Evolutionary conservation across 345 rosid genomes (phyloP).

Genomic region (Eucalyptus sp.): DNA sequence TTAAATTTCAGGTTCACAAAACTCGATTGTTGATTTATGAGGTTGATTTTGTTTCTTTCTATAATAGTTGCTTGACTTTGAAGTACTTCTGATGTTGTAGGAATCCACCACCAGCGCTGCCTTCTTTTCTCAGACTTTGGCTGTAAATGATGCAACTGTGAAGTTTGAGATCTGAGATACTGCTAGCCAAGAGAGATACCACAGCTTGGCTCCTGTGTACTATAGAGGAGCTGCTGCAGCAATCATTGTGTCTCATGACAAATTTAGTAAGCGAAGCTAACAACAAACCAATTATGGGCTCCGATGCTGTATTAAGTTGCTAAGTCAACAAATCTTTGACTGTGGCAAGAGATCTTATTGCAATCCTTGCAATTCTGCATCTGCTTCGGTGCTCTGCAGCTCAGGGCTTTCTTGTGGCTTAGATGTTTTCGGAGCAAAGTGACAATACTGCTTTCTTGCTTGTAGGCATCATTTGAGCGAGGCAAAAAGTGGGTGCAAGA

Average conservation of each 20-base stretch:
- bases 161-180: constrained; percentile 99
- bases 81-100: constrained; percentile 10
- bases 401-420: no score
- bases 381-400: no score
- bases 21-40: not conserved
- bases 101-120: constrained; percentile 99
- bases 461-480: no score
- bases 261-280: no score
- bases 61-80: not conserved
- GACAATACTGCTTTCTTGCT: not conserved
- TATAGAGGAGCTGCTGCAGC: constrained; percentile 95
- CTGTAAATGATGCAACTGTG: constrained; percentile 79
- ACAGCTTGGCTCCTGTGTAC: constrained; percentile 96
- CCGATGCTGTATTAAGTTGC: no score
- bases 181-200: constrained; percentile 95
- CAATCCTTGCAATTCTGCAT: no score
- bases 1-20: constrained; percentile 63
- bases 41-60: not conserved
- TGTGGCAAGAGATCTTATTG: not conserved
- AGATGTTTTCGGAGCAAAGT: no score
- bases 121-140: constrained; percentile 86
- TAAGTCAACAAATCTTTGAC: no score
- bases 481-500: not conserved
- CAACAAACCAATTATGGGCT: no score
- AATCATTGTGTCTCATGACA: constrained; percentile 34